These are phyloP conservation scores for Aureobasidium sp. DNA, from an alignment of 2,329 filamentous ascomycete genomes.

Conservation along the genomic window DNA sequence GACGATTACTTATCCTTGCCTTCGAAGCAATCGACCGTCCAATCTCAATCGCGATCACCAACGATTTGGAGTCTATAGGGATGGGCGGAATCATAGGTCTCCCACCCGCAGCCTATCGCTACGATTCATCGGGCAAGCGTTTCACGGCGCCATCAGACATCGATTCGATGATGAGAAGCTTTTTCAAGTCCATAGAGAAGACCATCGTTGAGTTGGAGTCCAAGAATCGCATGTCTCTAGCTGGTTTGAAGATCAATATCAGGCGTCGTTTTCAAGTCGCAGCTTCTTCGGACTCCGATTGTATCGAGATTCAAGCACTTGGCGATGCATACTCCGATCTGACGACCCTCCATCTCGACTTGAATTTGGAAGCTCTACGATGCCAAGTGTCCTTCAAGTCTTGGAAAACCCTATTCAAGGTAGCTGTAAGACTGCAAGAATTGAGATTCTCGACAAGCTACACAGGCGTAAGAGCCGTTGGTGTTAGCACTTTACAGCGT, in stretches of 20 bases:
- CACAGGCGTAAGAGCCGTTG: background rate
- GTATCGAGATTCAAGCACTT: background rate
- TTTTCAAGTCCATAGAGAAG: background rate
- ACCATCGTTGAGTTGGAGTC: background rate
- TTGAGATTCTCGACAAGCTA: background rate
- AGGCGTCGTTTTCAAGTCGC: background rate
- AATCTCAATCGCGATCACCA: background rate
- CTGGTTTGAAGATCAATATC: background rate
- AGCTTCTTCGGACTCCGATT: no score
- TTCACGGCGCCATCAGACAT: background rate
- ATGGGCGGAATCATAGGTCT: background rate
- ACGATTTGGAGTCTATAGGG: background rate
- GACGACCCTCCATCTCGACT: background rate
- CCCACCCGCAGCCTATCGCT: background rate
- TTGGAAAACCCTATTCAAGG: background rate
- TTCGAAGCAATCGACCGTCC: background rate
- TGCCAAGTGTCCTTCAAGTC: background rate
- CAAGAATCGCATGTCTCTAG: background rate
- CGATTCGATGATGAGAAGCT: background rate
- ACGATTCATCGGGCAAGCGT: background rate
- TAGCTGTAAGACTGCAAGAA: background rate
- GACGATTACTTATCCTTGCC: background rate
- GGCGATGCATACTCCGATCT: background rate
- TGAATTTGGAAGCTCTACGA: background rate
- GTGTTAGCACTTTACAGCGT: background rate